These are phyloP conservation scores for Hyphodiscus hymeniophilus DNA, from an alignment of 495 filamentous ascomycete species.

Conservation along the genomic window DNA sequence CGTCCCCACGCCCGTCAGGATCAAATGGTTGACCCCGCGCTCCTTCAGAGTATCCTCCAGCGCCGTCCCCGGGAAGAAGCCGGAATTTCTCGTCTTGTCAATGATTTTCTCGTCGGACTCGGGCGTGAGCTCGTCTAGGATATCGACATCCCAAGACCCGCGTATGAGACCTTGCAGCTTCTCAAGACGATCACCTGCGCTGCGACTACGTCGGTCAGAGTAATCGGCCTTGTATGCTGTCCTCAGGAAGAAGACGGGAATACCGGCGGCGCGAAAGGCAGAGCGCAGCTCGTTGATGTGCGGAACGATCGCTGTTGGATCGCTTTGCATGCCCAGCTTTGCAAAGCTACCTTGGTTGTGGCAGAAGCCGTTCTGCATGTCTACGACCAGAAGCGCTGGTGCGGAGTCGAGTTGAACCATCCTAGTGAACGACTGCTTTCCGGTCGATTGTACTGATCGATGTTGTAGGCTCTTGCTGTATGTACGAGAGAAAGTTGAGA, in stretches of 20 bases:
- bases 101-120: slow-evolving; percentile 14
- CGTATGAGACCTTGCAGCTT: slow-evolving; percentile 19
- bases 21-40: slow-evolving; percentile 19
- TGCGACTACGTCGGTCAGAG: slow-evolving; percentile 10
- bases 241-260: slow-evolving; percentile 21
- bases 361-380: slow-evolving; percentile 26
- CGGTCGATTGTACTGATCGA: not conserved
- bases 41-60: slow-evolving; percentile 17
- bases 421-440: slow-evolving; percentile 4
- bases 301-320: slow-evolving; percentile 22
- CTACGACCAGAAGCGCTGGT: slow-evolving; percentile 25
- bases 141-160: slow-evolving; percentile 23
- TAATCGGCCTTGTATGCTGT: slow-evolving; percentile 21
- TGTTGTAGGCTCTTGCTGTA: slow-evolving; percentile 4
- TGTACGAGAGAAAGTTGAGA: slow-evolving; percentile 6
- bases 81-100: slow-evolving; percentile 22
- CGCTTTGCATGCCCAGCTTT: slow-evolving; percentile 18
- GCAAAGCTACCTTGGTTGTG: slow-evolving; percentile 21
- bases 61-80: slow-evolving; percentile 17
- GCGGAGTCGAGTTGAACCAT: slow-evolving; percentile 2
- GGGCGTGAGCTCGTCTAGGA: slow-evolving; percentile 15
- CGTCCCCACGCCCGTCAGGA: slow-evolving; percentile 21
- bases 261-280: slow-evolving; percentile 11
- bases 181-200: slow-evolving; percentile 1
- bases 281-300: slow-evolving; percentile 20